Evolutionary conservation across 2,329 filamentous ascomycete species (phyloP).

Genomic region (Penicillium psychrosexuale): DNA sequence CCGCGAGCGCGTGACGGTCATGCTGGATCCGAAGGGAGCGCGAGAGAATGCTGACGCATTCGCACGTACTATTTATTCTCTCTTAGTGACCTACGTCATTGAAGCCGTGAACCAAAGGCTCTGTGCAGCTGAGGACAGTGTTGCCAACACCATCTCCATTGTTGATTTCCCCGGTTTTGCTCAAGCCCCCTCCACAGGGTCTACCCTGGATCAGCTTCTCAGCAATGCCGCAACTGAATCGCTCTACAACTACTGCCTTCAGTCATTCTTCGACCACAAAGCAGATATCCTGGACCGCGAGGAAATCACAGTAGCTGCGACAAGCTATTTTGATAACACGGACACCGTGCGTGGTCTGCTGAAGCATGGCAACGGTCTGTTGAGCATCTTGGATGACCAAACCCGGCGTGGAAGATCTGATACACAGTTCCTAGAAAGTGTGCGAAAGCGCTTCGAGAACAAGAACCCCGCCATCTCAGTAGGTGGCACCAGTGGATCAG

Average conservation of each 20-base stretch:
- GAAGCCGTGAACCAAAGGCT: slow-evolving; percentile 88
- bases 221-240: slow-evolving; percentile 92
- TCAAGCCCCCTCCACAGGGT: slow-evolving; percentile 77
- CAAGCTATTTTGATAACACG: slow-evolving; percentile 96
- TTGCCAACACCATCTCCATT: slow-evolving; percentile 90
- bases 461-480: slow-evolving; percentile 90
- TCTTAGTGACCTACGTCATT: slow-evolving; percentile 90
- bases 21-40: slow-evolving; percentile 90
- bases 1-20: slow-evolving; percentile 94
- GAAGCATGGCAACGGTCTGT: slow-evolving; percentile 85
- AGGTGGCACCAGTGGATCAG: slow-evolving; percentile 70
- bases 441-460: slow-evolving; percentile 88
- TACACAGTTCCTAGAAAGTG: slow-evolving; percentile 81
- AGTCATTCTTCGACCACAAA: slow-evolving; percentile 94
- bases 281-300: slow-evolving; percentile 91
- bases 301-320: slow-evolving; percentile 83
- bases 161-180: slow-evolving; percentile 96
- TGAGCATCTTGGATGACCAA: slow-evolving; percentile 95
- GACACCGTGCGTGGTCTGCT: slow-evolving; percentile 89
- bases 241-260: slow-evolving; percentile 87
- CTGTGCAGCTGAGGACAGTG: slow-evolving; percentile 80
- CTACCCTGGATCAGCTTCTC: slow-evolving; percentile 83
- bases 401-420: slow-evolving; percentile 86
- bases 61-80: slow-evolving; percentile 85
- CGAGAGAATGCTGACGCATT: slow-evolving; percentile 91